phyloP scores from a whole-genome alignment of 768 basidiomycete species.

The Phlegmacium glaucopus region DNA sequence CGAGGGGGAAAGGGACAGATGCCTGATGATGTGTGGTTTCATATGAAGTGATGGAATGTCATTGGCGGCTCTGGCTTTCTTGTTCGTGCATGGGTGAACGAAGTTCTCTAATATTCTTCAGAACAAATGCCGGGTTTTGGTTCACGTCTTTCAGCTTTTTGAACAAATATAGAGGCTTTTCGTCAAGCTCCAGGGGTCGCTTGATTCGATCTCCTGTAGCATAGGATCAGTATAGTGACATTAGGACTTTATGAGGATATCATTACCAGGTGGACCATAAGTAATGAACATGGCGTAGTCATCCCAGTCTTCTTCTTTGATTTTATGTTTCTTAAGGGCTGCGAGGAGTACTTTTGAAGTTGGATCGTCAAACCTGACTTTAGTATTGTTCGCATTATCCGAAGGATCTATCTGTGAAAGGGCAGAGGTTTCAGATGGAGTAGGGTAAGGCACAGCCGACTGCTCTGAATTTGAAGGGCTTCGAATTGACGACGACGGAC shows the following conservation, averaged over 20 bases:
- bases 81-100: conserved; percentile 79
- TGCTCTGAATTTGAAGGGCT: too few species aligned
- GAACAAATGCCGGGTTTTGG: conserved; percentile 98
- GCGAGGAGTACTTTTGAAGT: conserved; percentile 99
- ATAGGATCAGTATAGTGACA: not conserved
- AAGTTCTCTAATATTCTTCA: conserved; percentile 92
- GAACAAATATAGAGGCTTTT: conserved; percentile 94
- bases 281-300: conserved; percentile 99
- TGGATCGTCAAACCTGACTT: conserved; percentile 93
- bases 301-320: conserved; percentile 96
- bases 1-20: too few species aligned
- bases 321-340: conserved; percentile 96
- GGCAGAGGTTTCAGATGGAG: conserved; percentile 23
- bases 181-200: conserved; percentile 87
- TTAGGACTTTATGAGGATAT: conserved; percentile 1
- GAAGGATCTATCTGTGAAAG: conserved; percentile 44
- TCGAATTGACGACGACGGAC: too few species aligned
- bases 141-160: conserved; percentile 95
- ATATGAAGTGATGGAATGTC: not conserved
- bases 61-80: not conserved
- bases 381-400: conserved; percentile 81
- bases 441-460: conserved; percentile 14
- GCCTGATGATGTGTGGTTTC: not conserved
- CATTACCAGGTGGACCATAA: conserved; percentile 82
- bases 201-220: conserved; percentile 71